Evolutionary conservation across 352 stramenopile genomes (phyloP), one percentile per base, ranked within the genome.

Genomic region (Phytophthora pini): DNA sequence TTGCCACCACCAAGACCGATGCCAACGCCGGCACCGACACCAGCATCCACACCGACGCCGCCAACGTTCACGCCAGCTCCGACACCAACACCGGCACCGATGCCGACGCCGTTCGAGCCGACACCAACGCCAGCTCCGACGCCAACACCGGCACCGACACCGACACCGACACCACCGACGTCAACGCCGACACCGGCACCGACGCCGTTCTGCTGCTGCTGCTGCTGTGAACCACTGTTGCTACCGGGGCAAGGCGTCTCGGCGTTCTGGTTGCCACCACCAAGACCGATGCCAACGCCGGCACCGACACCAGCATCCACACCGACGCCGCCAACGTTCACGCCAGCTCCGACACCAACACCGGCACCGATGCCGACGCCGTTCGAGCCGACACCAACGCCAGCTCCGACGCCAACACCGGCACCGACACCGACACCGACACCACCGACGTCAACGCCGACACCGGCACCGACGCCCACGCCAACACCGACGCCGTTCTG

Each of bases 401-500:
- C 17, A 20, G 17, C 17, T 20, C 17, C 17, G 17, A 20, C 17
- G 17, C 17, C 17, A 17, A 17, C 17, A 17, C 17, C 17, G 17
- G 17, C 17, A 17, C 17, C 17, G 17, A 17, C 17, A 17, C 17
- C 17, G 17, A 0, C 17, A 17, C 17, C 17, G 17, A 17, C 17
- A 17, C 17, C 17, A 17, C 17, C 17, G 17, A 17, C 17, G 17
- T 17, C 17, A 17, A 17, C 17, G 17, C 17, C 17, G 17, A 17
- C 17, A 17, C 17, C 17, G 17, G 17, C 17, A 17, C 17, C 17
- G 17, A 17, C 17, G 17, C 17, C 17, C 17, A 57, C 27, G 10
- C 36, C 56, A 2, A 63, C 2, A 34, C 27, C 56, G 29, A 47
- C 11, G 15, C 58, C 48, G 34, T 34, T 59, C 52, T 55, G 48